These are phyloP conservation scores for Naegleria gruberi DNA, from an alignment of 208 protist genomes.

Conservation along the genomic window DNA sequence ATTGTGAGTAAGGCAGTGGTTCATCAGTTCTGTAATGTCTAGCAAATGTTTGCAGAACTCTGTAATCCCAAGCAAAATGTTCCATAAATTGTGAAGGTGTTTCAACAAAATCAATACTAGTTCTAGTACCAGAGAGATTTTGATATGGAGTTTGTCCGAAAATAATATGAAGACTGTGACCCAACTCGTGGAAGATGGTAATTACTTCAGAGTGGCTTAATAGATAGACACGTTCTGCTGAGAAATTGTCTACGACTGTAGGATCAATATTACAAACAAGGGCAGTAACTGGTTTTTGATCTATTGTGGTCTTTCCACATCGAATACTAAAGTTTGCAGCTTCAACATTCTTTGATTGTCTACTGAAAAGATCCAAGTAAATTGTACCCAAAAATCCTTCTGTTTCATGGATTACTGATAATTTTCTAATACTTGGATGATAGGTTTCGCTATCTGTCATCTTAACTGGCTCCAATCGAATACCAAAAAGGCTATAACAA, in stretches of 20 bases:
- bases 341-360: conserved; percentile 70
- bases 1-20: conserved; percentile 72
- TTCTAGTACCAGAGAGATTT: conserved; percentile 76
- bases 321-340: conserved; percentile 76
- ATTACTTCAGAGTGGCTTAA: conserved; percentile 73
- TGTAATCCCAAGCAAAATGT: conserved; percentile 74
- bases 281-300: not conserved
- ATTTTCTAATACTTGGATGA: conserved; percentile 69
- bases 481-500: conserved; percentile 73
- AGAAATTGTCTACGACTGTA: not conserved
- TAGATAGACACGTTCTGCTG: conserved; percentile 32
- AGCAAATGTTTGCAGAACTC: conserved; percentile 74
- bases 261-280: not conserved
- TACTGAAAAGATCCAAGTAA: conserved; percentile 76
- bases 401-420: conserved; percentile 67
- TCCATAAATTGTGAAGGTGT: conserved; percentile 84
- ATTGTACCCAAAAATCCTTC: conserved; percentile 71
- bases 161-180: conserved; percentile 81
- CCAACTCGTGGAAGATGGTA: conserved; percentile 84
- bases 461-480: conserved; percentile 60
- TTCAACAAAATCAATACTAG: conserved; percentile 82
- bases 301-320: not conserved
- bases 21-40: conserved; percentile 68
- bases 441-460: conserved; percentile 65
- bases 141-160: conserved; percentile 79